Conservation (phyloP, 2,329 filamentous ascomycete species). For the Diaporthe sp. region DNA sequence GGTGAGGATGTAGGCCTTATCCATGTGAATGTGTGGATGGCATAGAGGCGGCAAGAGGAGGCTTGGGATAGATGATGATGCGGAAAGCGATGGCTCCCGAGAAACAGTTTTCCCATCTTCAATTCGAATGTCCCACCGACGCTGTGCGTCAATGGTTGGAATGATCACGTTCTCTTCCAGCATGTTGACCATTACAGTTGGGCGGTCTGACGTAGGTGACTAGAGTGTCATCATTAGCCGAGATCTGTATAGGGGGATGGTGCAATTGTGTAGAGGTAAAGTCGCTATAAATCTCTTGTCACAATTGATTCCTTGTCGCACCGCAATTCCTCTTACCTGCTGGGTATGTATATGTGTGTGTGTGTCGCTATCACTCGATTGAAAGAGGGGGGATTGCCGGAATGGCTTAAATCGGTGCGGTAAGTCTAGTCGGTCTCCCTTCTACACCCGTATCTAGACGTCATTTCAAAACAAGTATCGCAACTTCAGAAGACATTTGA, state of each 20-base stretch:
- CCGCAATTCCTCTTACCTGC: neutral
- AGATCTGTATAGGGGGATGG: neutral
- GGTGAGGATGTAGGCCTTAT: constrained; percentile 73
- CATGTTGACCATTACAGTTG: neutral
- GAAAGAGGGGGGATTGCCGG: constrained; percentile 10
- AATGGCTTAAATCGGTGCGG: neutral
- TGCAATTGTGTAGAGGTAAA: neutral
- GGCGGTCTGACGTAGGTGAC: neutral
- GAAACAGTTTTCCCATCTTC: neutral
- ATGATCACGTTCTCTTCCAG: constrained; percentile 31
- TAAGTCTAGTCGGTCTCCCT: neutral
- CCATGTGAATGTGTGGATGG: constrained; percentile 80
- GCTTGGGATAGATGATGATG: constrained; percentile 35
- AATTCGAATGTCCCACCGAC: constrained; percentile 25
- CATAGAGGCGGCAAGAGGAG: constrained; percentile 63
- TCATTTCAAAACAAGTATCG: neutral
- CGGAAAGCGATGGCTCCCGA: constrained; percentile 15
- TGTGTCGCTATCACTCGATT: neutral
- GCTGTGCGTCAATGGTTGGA: constrained; percentile 3
- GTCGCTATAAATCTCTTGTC: neutral
- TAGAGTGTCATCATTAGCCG: neutral
- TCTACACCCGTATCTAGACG: neutral
- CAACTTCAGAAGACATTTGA: neutral
- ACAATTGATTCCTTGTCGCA: neutral
- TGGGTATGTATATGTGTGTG: too few relatives aligned